Evolutionary conservation across 1,284 basidiomycete genomes (phyloP).

Genomic region (Farysia itapuensis): DNA sequence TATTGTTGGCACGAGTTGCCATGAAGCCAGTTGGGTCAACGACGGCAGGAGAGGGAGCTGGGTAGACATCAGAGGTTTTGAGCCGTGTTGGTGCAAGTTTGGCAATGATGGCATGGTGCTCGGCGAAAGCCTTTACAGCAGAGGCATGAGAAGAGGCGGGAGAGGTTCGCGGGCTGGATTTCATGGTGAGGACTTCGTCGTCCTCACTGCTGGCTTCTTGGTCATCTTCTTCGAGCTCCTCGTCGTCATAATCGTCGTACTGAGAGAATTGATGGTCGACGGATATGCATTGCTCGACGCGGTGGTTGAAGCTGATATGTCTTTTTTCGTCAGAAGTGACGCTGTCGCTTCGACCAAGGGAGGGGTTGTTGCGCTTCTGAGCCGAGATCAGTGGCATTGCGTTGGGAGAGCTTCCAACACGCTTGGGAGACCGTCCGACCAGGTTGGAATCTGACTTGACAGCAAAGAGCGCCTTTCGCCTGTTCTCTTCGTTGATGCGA

Average conservation of each 20-base stretch:
- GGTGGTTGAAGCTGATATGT: constrained; percentile 97
- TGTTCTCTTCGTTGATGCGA: constrained; percentile 5
- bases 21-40: constrained; percentile 66
- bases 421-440: constrained; percentile 16
- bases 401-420: constrained; percentile 28
- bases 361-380: constrained; percentile 20
- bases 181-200: constrained; percentile 63
- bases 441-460: constrained; percentile 49
- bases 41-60: constrained; percentile 64
- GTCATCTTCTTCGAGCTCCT: constrained; percentile 62
- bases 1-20: constrained; percentile 27
- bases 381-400: constrained; percentile 25
- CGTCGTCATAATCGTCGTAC: constrained; percentile 52
- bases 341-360: constrained; percentile 26
- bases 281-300: constrained; percentile 96
- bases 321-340: constrained; percentile 62
- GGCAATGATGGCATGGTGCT: constrained; percentile 67
- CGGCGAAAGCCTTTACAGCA: constrained; percentile 8
- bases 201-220: constrained; percentile 64
- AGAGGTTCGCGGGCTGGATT: constrained; percentile 37
- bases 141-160: constrained; percentile 34
- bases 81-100: constrained; percentile 90
- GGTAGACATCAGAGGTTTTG: constrained; percentile 69
- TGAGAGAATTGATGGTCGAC: constrained; percentile 64
- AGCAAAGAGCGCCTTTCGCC: constrained; percentile 30